phyloP scores from a whole-genome alignment of 2,329 filamentous ascomycete genomes.

The Sporothrix variecibatus region DNA sequence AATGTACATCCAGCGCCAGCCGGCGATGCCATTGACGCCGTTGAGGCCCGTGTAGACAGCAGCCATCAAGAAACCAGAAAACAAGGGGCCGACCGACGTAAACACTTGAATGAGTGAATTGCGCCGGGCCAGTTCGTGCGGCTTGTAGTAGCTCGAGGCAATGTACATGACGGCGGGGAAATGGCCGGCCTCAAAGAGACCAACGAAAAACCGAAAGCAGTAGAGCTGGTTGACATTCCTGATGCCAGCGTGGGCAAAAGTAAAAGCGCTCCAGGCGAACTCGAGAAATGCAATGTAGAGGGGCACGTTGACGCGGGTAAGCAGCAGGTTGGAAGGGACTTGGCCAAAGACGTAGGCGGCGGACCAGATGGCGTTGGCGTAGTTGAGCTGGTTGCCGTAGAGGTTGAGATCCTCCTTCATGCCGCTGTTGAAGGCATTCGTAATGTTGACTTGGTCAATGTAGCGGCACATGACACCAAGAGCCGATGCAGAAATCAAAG shows the following conservation, averaged over 20 bases:
- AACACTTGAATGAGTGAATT: slow-evolving; percentile 37
- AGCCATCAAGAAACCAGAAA: slow-evolving; percentile 36
- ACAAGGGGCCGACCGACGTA: slow-evolving; percentile 34
- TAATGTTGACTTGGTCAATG: slow-evolving; percentile 37
- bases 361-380: slow-evolving; percentile 48
- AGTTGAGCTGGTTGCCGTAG: slow-evolving; percentile 39
- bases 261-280: slow-evolving; percentile 35
- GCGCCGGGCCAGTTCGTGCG: slow-evolving; percentile 37
- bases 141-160: slow-evolving; percentile 38
- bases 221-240: slow-evolving; percentile 35
- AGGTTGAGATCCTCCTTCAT: slow-evolving; percentile 39
- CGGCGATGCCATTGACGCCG: slow-evolving; percentile 31
- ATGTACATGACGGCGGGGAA: slow-evolving; percentile 38
- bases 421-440: slow-evolving; percentile 36
- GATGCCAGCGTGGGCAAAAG: slow-evolving; percentile 35
- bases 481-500: slow-evolving; percentile 34
- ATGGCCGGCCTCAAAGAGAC: slow-evolving; percentile 37
- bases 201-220: slow-evolving; percentile 36
- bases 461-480: slow-evolving; percentile 37
- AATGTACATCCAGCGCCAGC: slow-evolving; percentile 37
- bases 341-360: slow-evolving; percentile 39
- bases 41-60: slow-evolving; percentile 36
- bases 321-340: slow-evolving; percentile 51
- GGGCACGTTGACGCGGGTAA: slow-evolving; percentile 34
- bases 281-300: slow-evolving; percentile 55